Evolutionary conservation across 192 early-diverging fungal species (phyloP), one percentile per base, ranked within the genome.

Genomic region (Dispira simplex): DNA sequence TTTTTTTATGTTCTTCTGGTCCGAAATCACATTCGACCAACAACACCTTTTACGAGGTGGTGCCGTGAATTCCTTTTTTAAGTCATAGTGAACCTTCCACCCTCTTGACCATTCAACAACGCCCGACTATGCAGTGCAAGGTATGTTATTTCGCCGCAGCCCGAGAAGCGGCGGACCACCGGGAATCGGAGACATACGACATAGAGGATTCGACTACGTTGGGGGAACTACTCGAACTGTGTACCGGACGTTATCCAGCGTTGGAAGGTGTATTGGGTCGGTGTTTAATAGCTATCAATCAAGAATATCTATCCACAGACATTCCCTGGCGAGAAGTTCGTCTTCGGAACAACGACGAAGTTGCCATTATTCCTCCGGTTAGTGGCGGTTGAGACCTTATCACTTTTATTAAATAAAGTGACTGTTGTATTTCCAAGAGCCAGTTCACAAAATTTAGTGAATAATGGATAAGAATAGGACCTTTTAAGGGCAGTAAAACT

Each of bases 121-220:
- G 32, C 32, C 32, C 32, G 32, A 6, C 32, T 39, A 20, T 27
- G 55, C 55, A 57, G 26, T 57, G 27, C 55, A 16, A 26, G 55
- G 55, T 57, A 25, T 57, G 26, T 27, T 57, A 57, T 27, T 57
- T 57, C 10, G 55, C 55, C 1, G n/a, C 55, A 20, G 55, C 26
- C 3, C 55, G 55, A 3, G 55, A 57, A 27, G 55, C 55, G 27
- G 55, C 20, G 13, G 26, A 26, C 12, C 3, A 8, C 5, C 20
- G 21, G 3, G 26, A 20, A 1, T 16, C 55, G 49, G 49, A 51
- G 49, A 4, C 8, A 18, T 51, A 20, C 49, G 49, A 51, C 3
- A 8, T 18, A 51, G 49, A 18, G 49, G 8, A 51, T 8, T 51
- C n/a, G 49, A 51, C 23, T 20, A 20, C 49, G 23, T 4, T 51